A percentile compares a stretch with the other conserved stretches of the same genome.
phyloP scores from a whole-genome alignment of 1,139 yeast species.

The Wickerhamomyces sp. region DNA sequence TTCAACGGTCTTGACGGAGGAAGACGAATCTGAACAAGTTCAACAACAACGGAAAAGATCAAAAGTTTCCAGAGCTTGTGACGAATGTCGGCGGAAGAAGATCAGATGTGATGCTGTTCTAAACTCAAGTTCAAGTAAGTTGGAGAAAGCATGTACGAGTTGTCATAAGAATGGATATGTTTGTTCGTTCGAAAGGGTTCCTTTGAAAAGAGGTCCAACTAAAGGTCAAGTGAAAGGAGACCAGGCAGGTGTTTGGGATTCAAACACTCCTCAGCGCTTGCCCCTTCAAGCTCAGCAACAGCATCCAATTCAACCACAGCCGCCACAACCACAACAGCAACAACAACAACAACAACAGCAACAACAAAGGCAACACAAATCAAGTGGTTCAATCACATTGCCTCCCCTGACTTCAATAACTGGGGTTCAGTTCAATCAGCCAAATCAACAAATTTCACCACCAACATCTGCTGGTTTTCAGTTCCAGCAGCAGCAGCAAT shows the following conservation, averaged over 20 bases:
- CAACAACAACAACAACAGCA: slow-evolving; percentile 5
- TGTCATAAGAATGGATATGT: slow-evolving; percentile 48
- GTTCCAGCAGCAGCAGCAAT: background rate
- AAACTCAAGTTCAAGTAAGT: slow-evolving; percentile 36
- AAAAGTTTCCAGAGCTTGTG: slow-evolving; percentile 68
- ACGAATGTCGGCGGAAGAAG: slow-evolving; percentile 61
- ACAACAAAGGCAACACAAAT: slow-evolving; percentile 1
- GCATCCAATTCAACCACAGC: slow-evolving; percentile 6
- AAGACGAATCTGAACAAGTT: too few species aligned
- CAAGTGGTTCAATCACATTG: background rate
- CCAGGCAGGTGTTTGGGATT: background rate
- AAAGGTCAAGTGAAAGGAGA: slow-evolving; percentile 48
- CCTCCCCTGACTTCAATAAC: slow-evolving; percentile 1
- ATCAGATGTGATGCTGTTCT: slow-evolving; percentile 57
- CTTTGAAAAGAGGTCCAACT: slow-evolving; percentile 72
- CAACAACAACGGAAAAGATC: slow-evolving; percentile 44
- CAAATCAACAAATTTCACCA: too few species aligned
- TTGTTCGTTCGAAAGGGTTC: slow-evolving; percentile 64
- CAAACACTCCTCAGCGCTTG: background rate
- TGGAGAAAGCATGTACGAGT: slow-evolving; percentile 49
- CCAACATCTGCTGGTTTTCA: background rate
- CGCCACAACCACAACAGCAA: slow-evolving; percentile 3
- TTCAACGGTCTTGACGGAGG: too few species aligned
- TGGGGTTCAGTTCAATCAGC: background rate
- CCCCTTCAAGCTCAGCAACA: slow-evolving; percentile 6